These are phyloP conservation scores for Macrolepiota fuliginosa DNA, from an alignment of 768 basidiomycete species.

Conservation along the genomic window DNA sequence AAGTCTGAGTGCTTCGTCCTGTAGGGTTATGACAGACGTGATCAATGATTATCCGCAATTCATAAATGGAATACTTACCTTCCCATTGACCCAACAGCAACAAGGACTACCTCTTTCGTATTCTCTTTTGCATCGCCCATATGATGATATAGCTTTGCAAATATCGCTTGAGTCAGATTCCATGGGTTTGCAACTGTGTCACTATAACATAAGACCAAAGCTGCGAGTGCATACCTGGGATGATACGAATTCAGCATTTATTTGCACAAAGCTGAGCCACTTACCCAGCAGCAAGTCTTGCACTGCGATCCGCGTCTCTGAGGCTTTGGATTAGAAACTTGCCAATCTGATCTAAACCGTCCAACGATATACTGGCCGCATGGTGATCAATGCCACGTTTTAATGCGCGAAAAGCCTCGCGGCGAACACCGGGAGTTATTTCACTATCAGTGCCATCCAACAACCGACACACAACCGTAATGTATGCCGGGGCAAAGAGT, in stretches of 20 bases:
- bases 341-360: conserved; percentile 22
- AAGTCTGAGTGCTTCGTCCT: conserved; percentile 51
- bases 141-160: conserved; percentile 43
- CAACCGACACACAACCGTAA: conserved; percentile 35
- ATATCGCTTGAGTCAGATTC: conserved; percentile 36
- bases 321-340: conserved; percentile 45
- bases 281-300: conserved; percentile 70
- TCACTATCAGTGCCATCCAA: conserved; percentile 47
- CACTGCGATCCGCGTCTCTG: conserved; percentile 51
- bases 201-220: conserved; percentile 43
- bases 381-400: conserved; percentile 40
- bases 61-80: conserved; percentile 30
- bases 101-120: conserved; percentile 61
- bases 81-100: conserved; percentile 58
- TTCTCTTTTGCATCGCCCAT: conserved; percentile 45
- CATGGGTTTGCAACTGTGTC: conserved; percentile 28
- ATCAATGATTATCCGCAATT: background rate
- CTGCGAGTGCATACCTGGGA: conserved; percentile 45
- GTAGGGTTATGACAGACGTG: conserved; percentile 2
- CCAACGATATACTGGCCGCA: conserved; percentile 26
- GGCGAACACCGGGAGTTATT: conserved; percentile 45
- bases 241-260: background rate
- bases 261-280: conserved; percentile 17
- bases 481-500: conserved; percentile 30
- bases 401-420: conserved; percentile 39